Evolutionary conservation across 2,329 filamentous ascomycete species (phyloP).

Genomic region (Epichloe coenophiala): DNA sequence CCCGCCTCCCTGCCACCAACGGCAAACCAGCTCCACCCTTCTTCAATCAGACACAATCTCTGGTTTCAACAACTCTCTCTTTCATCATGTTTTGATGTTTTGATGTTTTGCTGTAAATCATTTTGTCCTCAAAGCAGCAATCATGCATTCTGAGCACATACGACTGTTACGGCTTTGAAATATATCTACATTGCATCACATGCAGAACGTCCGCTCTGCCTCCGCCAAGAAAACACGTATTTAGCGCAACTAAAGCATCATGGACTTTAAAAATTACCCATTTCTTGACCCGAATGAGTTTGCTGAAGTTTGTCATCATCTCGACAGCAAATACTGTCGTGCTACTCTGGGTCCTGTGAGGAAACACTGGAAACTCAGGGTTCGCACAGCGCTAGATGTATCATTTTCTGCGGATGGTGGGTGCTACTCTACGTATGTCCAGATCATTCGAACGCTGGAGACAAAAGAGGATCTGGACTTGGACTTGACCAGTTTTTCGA

Average conservation of each 20-base stretch:
- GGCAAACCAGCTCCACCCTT: neutral
- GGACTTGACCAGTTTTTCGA: conserved; percentile 31
- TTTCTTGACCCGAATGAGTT: conserved; percentile 50
- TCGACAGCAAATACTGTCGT: conserved; percentile 45
- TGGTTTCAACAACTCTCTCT: neutral
- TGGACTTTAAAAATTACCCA: conserved; percentile 43
- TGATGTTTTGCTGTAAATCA: too few species aligned
- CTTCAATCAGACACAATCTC: neutral
- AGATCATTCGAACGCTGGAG: conserved; percentile 41
- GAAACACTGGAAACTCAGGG: conserved; percentile 39
- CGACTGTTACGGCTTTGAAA: too few species aligned
- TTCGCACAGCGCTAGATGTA: conserved; percentile 36
- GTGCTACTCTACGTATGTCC: conserved; percentile 39
- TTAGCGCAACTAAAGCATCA: conserved; percentile 5
- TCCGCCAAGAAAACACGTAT: too few species aligned
- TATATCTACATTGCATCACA: too few species aligned
- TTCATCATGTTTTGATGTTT: neutral
- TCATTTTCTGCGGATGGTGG: conserved; percentile 24
- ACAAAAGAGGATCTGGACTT: conserved; percentile 32
- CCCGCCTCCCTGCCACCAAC: too few species aligned
- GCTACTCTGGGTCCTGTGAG: conserved; percentile 42
- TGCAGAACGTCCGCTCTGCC: too few species aligned
- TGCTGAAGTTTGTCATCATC: conserved; percentile 46
- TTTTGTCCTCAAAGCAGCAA: too few species aligned
- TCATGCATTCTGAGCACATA: too few species aligned